Conservation (phyloP, 306 rosid species). For the Sicyos edulis region DNA sequence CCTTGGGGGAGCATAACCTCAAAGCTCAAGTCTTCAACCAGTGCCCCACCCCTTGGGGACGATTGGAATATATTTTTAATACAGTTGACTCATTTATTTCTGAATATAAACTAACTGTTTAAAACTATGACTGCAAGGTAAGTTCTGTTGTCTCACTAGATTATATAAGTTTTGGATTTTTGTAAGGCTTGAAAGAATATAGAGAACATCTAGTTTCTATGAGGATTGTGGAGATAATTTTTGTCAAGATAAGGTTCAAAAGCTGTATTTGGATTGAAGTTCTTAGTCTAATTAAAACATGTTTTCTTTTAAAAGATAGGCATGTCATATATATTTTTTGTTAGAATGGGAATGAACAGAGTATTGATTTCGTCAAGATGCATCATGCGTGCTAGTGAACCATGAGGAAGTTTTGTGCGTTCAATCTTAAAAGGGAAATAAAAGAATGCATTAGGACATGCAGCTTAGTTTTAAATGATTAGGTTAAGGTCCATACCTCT, state of each 20-base stretch:
- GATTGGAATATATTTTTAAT: neutral
- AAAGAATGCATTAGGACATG: neutral
- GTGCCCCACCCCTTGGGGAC: too few relatives aligned
- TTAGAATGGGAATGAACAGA: constrained; percentile 9
- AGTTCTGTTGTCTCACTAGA: neutral
- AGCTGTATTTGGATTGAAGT: too few relatives aligned
- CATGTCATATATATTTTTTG: neutral
- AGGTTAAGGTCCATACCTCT: constrained; percentile 3
- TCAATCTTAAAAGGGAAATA: neutral
- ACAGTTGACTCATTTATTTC: neutral
- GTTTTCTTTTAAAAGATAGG: too few relatives aligned
- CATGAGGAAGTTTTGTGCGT: constrained; percentile 1
- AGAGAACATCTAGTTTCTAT: neutral
- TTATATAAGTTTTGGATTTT: neutral
- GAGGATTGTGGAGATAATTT: too few relatives aligned
- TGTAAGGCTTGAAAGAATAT: neutral
- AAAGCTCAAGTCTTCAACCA: too few relatives aligned
- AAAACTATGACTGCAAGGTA: neutral
- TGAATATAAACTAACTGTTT: neutral
- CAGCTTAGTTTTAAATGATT: neutral
- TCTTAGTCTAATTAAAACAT: neutral
- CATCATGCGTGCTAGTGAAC: neutral
- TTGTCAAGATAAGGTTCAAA: too few relatives aligned
- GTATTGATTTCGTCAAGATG: neutral
- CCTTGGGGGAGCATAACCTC: too few relatives aligned